Evolutionary conservation across 2,329 filamentous ascomycete genomes (phyloP).

Genomic region (Colletotrichum magnum): DNA sequence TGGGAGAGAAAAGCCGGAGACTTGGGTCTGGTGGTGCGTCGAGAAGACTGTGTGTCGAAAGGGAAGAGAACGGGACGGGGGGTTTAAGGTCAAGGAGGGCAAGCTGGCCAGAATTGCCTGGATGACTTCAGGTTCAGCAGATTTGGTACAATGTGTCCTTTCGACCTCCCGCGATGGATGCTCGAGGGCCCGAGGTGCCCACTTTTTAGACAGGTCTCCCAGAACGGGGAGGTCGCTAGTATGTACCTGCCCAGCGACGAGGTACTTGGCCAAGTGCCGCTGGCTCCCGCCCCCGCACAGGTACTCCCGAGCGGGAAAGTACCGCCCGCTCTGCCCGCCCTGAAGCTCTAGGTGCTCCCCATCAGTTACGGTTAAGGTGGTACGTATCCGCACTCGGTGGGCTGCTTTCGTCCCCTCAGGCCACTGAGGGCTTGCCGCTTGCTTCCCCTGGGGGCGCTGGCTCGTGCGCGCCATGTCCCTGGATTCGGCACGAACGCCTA

Average conservation of each 20-base stretch:
- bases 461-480: conserved; percentile 31
- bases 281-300: not conserved
- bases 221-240: conserved; percentile 38
- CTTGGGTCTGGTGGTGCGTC: conserved; percentile 13
- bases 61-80: conserved; percentile 12
- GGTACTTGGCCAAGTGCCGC: conserved; percentile 25
- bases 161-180: conserved; percentile 40
- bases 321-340: conserved; percentile 7
- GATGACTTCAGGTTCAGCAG: conserved; percentile 32
- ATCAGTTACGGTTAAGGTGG: conserved; percentile 28
- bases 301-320: conserved; percentile 32
- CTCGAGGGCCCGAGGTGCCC: conserved; percentile 35
- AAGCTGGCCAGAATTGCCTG: conserved; percentile 38
- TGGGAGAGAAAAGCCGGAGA: conserved; percentile 23
- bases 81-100: conserved; percentile 27
- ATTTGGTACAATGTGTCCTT: conserved; percentile 41
- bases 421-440: conserved; percentile 33
- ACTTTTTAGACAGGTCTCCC: conserved; percentile 38
- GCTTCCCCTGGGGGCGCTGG: conserved; percentile 25
- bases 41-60: conserved; percentile 7
- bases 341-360: conserved; percentile 16
- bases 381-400: conserved; percentile 36
- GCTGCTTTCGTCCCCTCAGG: conserved; percentile 26
- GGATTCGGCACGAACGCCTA: conserved; percentile 33
- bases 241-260: conserved; percentile 12